Evolutionary conservation across 441 rosid species (phyloP).

Genomic region (California macrophylla): DNA sequence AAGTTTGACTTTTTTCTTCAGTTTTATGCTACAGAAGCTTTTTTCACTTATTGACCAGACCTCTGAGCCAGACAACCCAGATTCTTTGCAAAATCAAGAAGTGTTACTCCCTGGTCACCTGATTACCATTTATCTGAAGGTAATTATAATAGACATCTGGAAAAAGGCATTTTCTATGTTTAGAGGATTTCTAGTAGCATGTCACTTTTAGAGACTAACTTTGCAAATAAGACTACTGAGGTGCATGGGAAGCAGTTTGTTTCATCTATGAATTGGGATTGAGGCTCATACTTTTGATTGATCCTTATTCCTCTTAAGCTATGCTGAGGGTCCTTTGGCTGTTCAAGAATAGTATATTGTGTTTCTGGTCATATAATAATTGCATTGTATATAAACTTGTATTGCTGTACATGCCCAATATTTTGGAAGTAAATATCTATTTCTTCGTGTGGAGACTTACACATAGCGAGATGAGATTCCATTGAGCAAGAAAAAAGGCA

Average conservation of each 20-base stretch:
- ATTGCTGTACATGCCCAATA: not conserved
- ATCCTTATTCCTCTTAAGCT: not conserved
- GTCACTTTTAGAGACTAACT: not conserved
- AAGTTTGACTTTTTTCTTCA: conserved; percentile 28
- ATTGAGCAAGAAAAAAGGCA: not conserved
- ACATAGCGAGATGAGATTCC: not conserved
- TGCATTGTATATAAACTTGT: not conserved
- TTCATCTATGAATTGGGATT: not conserved
- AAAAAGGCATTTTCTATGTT: not conserved
- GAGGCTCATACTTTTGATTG: not conserved
- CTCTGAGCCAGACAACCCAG: conserved; percentile 75
- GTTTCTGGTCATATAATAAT: not conserved
- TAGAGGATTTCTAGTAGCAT: not conserved
- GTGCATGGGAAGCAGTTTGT: not conserved
- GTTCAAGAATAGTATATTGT: not conserved
- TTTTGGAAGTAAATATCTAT: not conserved
- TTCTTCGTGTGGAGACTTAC: not conserved
- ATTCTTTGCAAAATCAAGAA: conserved; percentile 94
- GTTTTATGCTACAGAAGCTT: conserved; percentile 93
- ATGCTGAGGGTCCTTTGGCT: not conserved
- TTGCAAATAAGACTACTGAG: not conserved
- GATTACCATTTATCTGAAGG: conserved; percentile 83
- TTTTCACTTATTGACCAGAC: conserved; percentile 90
- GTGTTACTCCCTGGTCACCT: conserved; percentile 91
- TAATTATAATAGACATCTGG: conserved; percentile 15